Evolutionary conservation across 495 filamentous ascomycete species (phyloP).

Genomic region (Daldinia concentrica): DNA sequence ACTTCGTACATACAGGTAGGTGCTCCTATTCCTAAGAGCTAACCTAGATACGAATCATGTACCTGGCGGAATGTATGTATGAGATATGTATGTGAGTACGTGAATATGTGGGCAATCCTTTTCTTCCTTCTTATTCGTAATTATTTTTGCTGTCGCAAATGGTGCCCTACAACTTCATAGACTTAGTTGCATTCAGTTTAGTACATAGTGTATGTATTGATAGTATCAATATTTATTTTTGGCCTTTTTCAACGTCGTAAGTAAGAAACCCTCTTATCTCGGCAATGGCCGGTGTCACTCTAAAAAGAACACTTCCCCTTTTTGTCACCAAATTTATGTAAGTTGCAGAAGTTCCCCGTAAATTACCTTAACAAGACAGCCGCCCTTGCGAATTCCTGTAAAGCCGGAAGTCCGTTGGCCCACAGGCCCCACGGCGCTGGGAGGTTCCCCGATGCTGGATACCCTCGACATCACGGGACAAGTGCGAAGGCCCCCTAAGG

Average conservation of each 20-base stretch:
- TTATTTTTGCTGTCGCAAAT: not conserved
- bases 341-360: conserved; percentile 5
- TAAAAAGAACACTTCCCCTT: not conserved
- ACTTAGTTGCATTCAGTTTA: not conserved
- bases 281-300: not conserved
- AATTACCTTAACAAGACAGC: conserved; percentile 11
- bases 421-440: conserved; percentile 30
- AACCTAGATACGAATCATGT: not conserved
- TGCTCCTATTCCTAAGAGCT: no score
- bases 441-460: conserved; percentile 37
- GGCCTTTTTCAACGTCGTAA: not conserved
- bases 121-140: conserved; percentile 3
- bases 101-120: not conserved
- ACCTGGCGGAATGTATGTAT: not conserved
- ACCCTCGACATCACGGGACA: conserved; percentile 37
- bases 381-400: conserved; percentile 8
- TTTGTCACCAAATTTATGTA: not conserved
- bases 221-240: conserved; percentile 1
- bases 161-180: not conserved
- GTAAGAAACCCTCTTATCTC: conserved; percentile 8
- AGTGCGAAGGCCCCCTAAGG: conserved; percentile 3
- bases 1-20: no score
- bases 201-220: not conserved
- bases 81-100: not conserved
- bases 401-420: conserved; percentile 34